Base-by-base conservation (phyloP, 2,329 filamentous ascomycete genomes). In the Dendrostoma leiphaemia region DNA sequence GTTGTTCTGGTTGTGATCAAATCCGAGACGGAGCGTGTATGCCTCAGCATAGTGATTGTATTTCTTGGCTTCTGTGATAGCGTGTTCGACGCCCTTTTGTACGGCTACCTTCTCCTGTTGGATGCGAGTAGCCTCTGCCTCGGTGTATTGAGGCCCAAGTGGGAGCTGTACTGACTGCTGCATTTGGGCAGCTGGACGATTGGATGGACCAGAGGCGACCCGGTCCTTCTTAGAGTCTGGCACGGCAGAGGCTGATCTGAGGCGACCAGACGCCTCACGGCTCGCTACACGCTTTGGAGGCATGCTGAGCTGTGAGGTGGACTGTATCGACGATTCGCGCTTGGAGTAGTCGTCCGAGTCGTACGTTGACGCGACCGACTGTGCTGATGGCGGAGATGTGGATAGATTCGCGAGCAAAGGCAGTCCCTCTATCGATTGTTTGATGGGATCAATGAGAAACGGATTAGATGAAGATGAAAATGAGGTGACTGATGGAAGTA, bases 41-140 rank as follows among this genome's bases (percentile, higher is more conserved):
- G 83, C 84, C 8, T 83, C 86, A 51, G 82, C 80, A 64, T 82
- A 85, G 55, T 81, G 79, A 58, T 74, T 74, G 63, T 80, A 75
- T 56, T 74, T 70, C 46, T 86, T 67, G 5, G 83, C 83, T 62
- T 83, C 76, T 9, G 83, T 76, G 28, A 85, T 80, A n/a, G 82
- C 81, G 29, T 69, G 63, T 64, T 83, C 79, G 35, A 86, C 73
- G 26, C 83, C 77, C 62, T 71, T 77, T 61, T 79, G 80, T 24
- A 74, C 72, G 31, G 75, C 65, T 35, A 77, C 75, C 58, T 72
- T 75, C 58, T 58, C 38, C 37, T 45, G 31, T 12, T 52, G 13
- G 34, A 58, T 58, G 48, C 52, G 56, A 32, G 49, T 12, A 24
- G 46, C 19, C 38, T 58, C 56, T 19, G 37, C 45, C 32, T 46